phyloP scores from a whole-genome alignment of 163 green algal genomes.

The Chloromonas sp. region DNA sequence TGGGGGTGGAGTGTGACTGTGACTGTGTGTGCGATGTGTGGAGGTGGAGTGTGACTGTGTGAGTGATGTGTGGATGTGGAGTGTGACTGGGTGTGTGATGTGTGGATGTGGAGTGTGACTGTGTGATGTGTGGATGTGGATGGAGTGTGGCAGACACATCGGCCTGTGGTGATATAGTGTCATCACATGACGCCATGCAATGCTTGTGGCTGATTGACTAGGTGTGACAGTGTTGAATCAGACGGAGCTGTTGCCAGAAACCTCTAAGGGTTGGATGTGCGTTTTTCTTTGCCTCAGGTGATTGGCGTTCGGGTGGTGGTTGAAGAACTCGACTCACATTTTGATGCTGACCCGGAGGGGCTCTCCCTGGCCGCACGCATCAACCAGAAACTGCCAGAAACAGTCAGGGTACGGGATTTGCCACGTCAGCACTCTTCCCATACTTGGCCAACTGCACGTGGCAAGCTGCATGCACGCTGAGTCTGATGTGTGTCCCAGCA shows the following conservation, averaged over 20 bases:
- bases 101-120: too few relatives aligned
- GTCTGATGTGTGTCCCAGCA: neutral
- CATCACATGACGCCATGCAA: too few relatives aligned
- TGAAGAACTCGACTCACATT: constrained; percentile 30
- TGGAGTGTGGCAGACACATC: too few relatives aligned
- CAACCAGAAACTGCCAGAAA: constrained; percentile 57
- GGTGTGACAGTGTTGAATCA: too few relatives aligned
- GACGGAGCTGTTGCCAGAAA: neutral
- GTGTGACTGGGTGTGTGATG: too few relatives aligned
- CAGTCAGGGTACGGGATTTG: constrained; percentile 27
- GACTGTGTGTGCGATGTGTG: too few relatives aligned
- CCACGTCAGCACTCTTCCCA: neutral
- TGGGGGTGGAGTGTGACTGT: too few relatives aligned
- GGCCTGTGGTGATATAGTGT: too few relatives aligned
- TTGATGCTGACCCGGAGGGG: constrained; percentile 57
- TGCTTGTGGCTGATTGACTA: too few relatives aligned
- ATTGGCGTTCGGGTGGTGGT: constrained; percentile 41
- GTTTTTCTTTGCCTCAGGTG: neutral
- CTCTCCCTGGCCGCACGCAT: constrained; percentile 16
- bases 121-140: too few relatives aligned
- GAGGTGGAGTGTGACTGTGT: too few relatives aligned
- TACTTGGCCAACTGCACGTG: neutral
- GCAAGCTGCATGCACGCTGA: neutral
- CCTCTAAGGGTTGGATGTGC: neutral
- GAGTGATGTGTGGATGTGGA: too few relatives aligned